Conservation (phyloP, 176 grass and related monocot genomes). For the Zoysia pacifica region DNA sequence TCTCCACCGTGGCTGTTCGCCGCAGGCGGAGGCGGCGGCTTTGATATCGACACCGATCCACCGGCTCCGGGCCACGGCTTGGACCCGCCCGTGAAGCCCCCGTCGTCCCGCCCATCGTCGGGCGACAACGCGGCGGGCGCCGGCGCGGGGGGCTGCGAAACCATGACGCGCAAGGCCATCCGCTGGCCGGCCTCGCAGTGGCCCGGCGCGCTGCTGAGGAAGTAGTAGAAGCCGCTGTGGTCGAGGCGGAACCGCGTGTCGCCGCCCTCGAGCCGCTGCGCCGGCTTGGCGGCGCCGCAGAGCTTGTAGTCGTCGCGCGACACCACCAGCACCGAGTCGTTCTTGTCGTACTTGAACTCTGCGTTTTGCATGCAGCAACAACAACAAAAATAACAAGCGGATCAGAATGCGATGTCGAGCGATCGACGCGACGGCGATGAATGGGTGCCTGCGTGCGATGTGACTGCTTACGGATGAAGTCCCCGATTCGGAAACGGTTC, state of each 20-base stretch:
- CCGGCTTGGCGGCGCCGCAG: conserved; percentile 33
- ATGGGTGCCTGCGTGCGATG: not conserved
- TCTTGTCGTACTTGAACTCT: conserved; percentile 66
- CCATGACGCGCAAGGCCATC: conserved; percentile 55
- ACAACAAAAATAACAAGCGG: too few species aligned
- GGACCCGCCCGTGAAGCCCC: not conserved
- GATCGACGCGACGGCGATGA: not conserved
- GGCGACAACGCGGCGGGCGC: conserved; percentile 13
- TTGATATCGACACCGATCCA: not conserved
- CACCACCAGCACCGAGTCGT: conserved; percentile 78
- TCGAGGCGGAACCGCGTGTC: conserved; percentile 54
- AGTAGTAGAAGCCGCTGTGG: conserved; percentile 51
- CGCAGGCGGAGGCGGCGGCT: not conserved
- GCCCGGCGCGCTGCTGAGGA: conserved; percentile 62
- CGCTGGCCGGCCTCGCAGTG: conserved; percentile 62
- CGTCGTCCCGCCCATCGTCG: not conserved
- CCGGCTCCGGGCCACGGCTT: not conserved
- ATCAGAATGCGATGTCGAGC: too few species aligned
- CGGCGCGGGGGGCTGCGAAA: not conserved
- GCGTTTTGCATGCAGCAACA: not conserved
- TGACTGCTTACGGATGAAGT: conserved; percentile 53
- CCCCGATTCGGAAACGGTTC: conserved; percentile 71
- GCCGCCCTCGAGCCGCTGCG: conserved; percentile 38
- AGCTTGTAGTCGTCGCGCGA: conserved; percentile 49
- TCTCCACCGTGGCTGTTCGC: not conserved